phyloP scores from a whole-genome alignment of 2,329 filamentous ascomycete genomes.

The Hymenotorrendiella dingleyae region DNA sequence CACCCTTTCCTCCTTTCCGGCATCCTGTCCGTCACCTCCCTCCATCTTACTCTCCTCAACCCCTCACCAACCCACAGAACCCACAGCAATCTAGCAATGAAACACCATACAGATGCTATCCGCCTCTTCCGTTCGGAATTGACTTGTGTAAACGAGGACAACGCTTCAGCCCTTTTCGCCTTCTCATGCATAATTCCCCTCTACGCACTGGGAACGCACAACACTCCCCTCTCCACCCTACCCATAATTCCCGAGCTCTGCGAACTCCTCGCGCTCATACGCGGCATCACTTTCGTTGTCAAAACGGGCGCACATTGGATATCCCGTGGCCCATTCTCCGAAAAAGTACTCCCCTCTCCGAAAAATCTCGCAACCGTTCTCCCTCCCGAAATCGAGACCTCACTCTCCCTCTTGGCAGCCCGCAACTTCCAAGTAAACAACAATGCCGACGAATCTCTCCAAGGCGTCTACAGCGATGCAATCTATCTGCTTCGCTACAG shows the following conservation, averaged over 20 bases:
- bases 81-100: slow-evolving; percentile 8
- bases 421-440: not conserved
- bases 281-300: slow-evolving; percentile 2
- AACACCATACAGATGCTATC: slow-evolving; percentile 8
- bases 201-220: slow-evolving; percentile 8
- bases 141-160: not conserved
- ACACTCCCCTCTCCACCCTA: not conserved
- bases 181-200: slow-evolving; percentile 9
- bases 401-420: not conserved
- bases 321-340: not conserved
- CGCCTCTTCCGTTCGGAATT: slow-evolving; percentile 5
- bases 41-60: slow-evolving; percentile 8
- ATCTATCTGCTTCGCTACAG: slow-evolving; percentile 2
- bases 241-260: not conserved
- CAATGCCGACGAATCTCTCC: not conserved
- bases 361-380: not conserved
- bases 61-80: slow-evolving; percentile 3
- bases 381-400: not conserved
- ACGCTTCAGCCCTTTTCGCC: slow-evolving; percentile 9
- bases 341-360: not conserved
- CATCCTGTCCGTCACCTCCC: slow-evolving; percentile 11
- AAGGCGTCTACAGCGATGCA: not conserved
- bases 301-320: slow-evolving; percentile 5
- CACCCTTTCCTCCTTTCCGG: slow-evolving; percentile 10
- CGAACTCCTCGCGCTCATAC: slow-evolving; percentile 9